Conservation (phyloP, 2,329 filamentous ascomycete species). For the Juglanconis oblonga region DNA sequence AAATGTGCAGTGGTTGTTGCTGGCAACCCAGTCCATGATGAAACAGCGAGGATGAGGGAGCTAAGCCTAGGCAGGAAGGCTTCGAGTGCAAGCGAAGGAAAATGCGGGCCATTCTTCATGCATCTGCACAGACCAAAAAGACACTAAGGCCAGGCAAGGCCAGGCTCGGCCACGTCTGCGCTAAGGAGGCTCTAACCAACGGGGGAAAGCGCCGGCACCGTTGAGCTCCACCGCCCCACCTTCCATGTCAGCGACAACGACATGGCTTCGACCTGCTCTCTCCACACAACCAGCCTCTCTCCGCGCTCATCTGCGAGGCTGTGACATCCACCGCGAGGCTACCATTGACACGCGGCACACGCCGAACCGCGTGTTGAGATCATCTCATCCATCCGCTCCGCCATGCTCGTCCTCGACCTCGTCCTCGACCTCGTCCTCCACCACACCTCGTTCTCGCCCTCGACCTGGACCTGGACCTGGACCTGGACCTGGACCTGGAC, state of each 20-base stretch:
- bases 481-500: not conserved
- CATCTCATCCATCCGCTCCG: too few species aligned
- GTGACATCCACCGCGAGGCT: not conserved
- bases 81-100: conserved; percentile 9
- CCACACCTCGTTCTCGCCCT: not conserved
- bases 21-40: conserved; percentile 3
- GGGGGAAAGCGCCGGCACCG: not conserved
- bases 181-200: not conserved
- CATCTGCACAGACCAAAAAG: not conserved
- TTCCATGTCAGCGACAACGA: not conserved
- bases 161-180: not conserved
- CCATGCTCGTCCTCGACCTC: too few species aligned
- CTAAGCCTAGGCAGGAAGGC: conserved; percentile 6
- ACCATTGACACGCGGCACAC: not conserved
- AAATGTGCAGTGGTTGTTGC: not conserved
- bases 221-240: not conserved
- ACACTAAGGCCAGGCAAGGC: not conserved
- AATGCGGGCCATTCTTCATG: not conserved
- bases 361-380: not conserved
- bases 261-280: not conserved
- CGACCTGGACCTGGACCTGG: too few species aligned
- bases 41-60: conserved; percentile 1
- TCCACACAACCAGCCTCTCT: not conserved
- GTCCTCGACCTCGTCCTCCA: too few species aligned
- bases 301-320: not conserved